phyloP scores from a whole-genome alignment of 108 stramenopile genomes.

The Fragilaria radians region DNA sequence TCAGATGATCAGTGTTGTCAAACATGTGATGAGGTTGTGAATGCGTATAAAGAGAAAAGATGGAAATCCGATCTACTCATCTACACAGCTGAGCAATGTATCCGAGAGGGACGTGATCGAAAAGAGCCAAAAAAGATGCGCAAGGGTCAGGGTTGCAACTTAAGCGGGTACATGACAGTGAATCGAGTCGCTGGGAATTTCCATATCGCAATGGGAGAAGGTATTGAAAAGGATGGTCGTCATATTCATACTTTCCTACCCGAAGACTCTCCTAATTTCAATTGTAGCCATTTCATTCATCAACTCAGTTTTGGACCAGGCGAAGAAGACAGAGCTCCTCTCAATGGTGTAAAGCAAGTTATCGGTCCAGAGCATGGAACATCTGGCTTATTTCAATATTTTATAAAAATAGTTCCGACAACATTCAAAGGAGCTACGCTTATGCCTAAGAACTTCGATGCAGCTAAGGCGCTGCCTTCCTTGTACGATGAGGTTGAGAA shows the following conservation, averaged over 20 bases:
- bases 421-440: conserved; percentile 38
- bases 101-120: conserved; percentile 76
- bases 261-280: conserved; percentile 87
- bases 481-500: conserved; percentile 13
- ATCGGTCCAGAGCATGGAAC: conserved; percentile 63
- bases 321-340: conserved; percentile 34
- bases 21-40: conserved; percentile 79
- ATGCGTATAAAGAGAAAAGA: conserved; percentile 64
- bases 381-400: conserved; percentile 94
- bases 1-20: conserved; percentile 79
- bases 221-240: conserved; percentile 86
- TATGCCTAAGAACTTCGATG: conserved; percentile 4
- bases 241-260: conserved; percentile 86
- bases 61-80: conserved; percentile 72
- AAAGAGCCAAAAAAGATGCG: conserved; percentile 49
- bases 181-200: conserved; percentile 97
- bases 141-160: conserved; percentile 87
- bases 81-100: conserved; percentile 85
- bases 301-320: conserved; percentile 81
- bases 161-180: conserved; percentile 86
- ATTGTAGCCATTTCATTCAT: conserved; percentile 92
- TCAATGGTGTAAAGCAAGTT: conserved; percentile 70
- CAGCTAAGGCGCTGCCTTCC: conserved; percentile 5
- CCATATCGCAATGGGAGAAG: conserved; percentile 97
- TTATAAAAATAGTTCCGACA: conserved; percentile 92